Base-by-base conservation (phyloP, 768 basidiomycete genomes). In the Leccinum olivaceopallidum region DNA sequence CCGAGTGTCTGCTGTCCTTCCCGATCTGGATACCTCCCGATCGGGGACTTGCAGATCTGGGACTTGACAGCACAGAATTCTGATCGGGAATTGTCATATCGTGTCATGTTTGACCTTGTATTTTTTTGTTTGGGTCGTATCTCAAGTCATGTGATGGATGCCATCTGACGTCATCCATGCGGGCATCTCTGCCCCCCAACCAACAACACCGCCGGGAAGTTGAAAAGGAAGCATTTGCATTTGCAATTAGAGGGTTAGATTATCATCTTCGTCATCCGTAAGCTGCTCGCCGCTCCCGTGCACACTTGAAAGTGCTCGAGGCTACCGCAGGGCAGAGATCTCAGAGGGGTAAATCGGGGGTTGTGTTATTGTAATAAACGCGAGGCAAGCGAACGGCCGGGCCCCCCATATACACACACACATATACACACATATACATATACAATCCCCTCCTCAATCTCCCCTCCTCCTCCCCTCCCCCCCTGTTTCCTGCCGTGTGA, bases 51-150 rank as follows among this genome's bases (percentile, higher is more conserved):
- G 65, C 53, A 65, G 73, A 73, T 73, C 69, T 59, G 44, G 44
- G 20, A 47, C 44, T 47, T 47, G 69, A 75, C 71, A 72, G 60
- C 26, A 60, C 60, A 68, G 72, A 75, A 73, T 75, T 73, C 66
- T 73, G 72, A 73, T 73, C 73, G 72, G 72, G 67, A 54, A 65
- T 68, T 47, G 63, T 60, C 60, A 49, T 61, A 50, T 62, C 61
- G 30, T 65, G 53, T n/a, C 55, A 26, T 64, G 28, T 71, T 62
- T 66, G 64, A 58, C 32, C 53, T 55, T 70, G 65, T 63, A 56
- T 67, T 59, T 42, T 55, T 32, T 5, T 67, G 48, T 65, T 66
- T 67, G 58, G 53, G 32, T 51, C 42, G 53, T 59, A 60, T 60
- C 56, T 13, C 10, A 13, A 47, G 60, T 68, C 69, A 65, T 67